phyloP scores from a whole-genome alignment of 2,329 filamentous ascomycete genomes.

The Aurifilum marmelostoma region DNA sequence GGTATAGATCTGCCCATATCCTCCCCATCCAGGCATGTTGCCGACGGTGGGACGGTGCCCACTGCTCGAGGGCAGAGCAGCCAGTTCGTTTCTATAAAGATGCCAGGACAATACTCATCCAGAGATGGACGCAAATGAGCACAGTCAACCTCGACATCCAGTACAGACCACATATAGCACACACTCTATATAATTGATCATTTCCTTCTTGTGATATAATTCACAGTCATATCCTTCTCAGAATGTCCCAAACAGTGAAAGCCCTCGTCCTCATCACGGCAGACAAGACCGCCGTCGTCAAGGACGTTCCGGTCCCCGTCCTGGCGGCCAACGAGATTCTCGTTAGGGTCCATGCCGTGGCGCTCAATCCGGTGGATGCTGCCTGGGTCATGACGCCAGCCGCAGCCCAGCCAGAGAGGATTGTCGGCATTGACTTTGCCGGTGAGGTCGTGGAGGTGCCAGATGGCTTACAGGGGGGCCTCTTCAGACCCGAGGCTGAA shows the following conservation, averaged over 20 bases:
- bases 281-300: constrained; percentile 15
- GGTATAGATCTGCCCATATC: background rate
- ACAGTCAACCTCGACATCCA: background rate
- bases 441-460: constrained; percentile 37
- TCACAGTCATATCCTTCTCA: too few species aligned
- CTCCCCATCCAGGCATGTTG: background rate
- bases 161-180: background rate
- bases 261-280: constrained; percentile 11
- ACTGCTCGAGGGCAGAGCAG: background rate
- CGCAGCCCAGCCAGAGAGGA: constrained; percentile 34
- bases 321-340: constrained; percentile 33
- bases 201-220: too few species aligned
- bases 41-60: background rate
- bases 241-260: background rate
- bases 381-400: background rate
- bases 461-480: background rate
- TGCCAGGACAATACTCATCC: background rate
- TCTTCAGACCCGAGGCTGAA: constrained; percentile 1
- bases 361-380: constrained; percentile 15
- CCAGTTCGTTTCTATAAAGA: background rate
- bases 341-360: constrained; percentile 30
- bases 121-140: background rate
- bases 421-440: constrained; percentile 46
- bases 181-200: too few species aligned
- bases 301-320: constrained; percentile 31